These are phyloP conservation scores for Chalciporus sp. DNA, from an alignment of 1,284 basidiomycete species.

Conservation along the genomic window DNA sequence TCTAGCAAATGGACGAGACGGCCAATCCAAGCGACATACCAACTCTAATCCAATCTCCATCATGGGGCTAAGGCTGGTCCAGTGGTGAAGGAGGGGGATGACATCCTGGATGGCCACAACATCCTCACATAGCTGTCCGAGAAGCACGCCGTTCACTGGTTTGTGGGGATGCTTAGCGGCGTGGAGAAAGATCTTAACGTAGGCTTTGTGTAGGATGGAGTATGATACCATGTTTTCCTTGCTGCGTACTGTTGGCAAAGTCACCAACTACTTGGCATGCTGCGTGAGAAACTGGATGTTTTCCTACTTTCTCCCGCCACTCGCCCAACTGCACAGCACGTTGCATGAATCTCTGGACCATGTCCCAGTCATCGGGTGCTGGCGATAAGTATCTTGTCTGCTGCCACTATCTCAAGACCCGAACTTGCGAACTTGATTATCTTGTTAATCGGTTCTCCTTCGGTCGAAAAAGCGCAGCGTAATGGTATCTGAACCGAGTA, in stretches of 20 bases:
- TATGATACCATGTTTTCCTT: conserved; percentile 45
- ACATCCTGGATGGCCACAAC: conserved; percentile 58
- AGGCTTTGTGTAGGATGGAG: conserved; percentile 55
- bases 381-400: too few species aligned
- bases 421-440: too few species aligned
- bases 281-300: neutral
- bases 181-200: conserved; percentile 70
- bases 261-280: neutral
- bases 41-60: conserved; percentile 79
- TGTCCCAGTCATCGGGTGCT: too few species aligned
- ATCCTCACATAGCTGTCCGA: conserved; percentile 47
- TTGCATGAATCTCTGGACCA: too few species aligned
- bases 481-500: too few species aligned
- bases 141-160: conserved; percentile 66
- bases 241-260: neutral
- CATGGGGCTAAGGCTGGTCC: conserved; percentile 77
- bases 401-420: too few species aligned
- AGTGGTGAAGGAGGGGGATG: conserved; percentile 76
- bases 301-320: too few species aligned
- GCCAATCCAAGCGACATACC: conserved; percentile 43
- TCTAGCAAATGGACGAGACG: conserved; percentile 1
- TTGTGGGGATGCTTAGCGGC: conserved; percentile 73
- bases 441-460: too few species aligned
- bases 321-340: too few species aligned
- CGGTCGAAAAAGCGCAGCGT: too few species aligned